phyloP scores from a whole-genome alignment of 208 protist species.

The Herpetomonas tarakana region DNA sequence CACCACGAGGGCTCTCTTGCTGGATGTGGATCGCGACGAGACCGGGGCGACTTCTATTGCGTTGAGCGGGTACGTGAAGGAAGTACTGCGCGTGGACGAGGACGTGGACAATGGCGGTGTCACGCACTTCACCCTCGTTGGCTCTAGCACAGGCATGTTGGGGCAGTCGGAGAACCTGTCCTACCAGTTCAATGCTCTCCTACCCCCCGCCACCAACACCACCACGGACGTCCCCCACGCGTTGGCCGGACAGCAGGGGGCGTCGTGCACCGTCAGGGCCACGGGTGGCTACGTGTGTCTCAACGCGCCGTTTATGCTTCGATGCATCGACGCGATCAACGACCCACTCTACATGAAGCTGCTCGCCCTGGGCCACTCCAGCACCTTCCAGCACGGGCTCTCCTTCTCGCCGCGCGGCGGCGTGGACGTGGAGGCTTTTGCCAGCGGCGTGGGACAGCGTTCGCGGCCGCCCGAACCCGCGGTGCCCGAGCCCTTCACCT shows the following conservation, averaged over 20 bases:
- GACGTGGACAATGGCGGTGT: background rate
- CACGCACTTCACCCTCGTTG: slow-evolving; percentile 9
- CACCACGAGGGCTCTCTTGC: background rate
- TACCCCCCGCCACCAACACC: background rate
- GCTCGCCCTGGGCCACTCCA: background rate
- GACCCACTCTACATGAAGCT: slow-evolving; percentile 20
- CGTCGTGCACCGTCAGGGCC: background rate
- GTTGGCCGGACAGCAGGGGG: too few relatives aligned
- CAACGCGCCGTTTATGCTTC: slow-evolving; percentile 22
- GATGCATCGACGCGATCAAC: slow-evolving; percentile 7
- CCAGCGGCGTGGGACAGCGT: background rate
- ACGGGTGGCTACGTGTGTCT: slow-evolving; percentile 10
- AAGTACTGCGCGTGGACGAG: slow-evolving; percentile 18
- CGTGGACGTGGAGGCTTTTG: background rate
- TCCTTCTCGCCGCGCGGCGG: background rate
- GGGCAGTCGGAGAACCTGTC: slow-evolving; percentile 5
- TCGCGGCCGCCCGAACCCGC: too few relatives aligned
- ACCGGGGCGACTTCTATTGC: background rate
- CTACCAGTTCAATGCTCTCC: background rate
- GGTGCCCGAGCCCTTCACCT: background rate
- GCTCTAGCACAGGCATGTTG: slow-evolving; percentile 5
- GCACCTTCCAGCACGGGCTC: slow-evolving; percentile 2
- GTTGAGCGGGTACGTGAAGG: slow-evolving; percentile 6
- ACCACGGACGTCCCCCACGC: too few relatives aligned
- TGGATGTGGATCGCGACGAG: background rate